Base-by-base conservation (phyloP, 2,329 filamentous ascomycete genomes). In the Cryphonectria naterciae region DNA sequence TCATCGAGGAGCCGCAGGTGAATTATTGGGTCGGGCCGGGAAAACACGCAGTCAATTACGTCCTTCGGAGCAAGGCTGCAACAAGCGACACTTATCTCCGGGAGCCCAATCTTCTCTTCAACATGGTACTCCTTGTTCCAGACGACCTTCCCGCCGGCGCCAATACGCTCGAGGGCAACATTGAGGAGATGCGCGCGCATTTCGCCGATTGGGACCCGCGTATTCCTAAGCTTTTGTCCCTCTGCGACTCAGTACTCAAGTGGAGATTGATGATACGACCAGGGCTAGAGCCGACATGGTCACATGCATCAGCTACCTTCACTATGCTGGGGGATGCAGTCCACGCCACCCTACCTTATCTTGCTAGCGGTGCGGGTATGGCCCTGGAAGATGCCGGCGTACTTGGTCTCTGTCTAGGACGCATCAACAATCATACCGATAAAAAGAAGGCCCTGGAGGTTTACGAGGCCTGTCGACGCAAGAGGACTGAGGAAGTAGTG, bases 311-410 rank as follows among this genome's bases (percentile, higher is more conserved):
- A 0, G 88, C 84, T 0, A 80, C 85, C 0, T 89, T 89, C 74
- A 86, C 87, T 0, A 83, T 91, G 75, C 81, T 91, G 0, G 89
- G 90, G 0, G 89, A 92, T 74, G 87, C 89, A 0, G 88, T 88
- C 2, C 89, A 92, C 73, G 88, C 89, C 0, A 91, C 88, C 0
- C 80, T 92, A 0, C 90, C 89, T 0, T 92, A 92, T 75, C 80
- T 90, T 0, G 87, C 87, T 1, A 77, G 72, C 46, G 83, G 87
- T 2, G 88, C 87, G 0, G 87, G 87, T 2, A 89, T 90, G 87
- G 85, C 85, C 4, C 80, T 90, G 1, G 88, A 91, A 77, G 88
- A 91, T 68, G 88, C 82, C 0, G 86, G 86, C 2, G 86, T 88
- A 0, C 80, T 90, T 0, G 87, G 88, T 0, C 79, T 88, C 61